phyloP scores from a whole-genome alignment of 208 protist species.

The Phytomonas sp. region DNA sequence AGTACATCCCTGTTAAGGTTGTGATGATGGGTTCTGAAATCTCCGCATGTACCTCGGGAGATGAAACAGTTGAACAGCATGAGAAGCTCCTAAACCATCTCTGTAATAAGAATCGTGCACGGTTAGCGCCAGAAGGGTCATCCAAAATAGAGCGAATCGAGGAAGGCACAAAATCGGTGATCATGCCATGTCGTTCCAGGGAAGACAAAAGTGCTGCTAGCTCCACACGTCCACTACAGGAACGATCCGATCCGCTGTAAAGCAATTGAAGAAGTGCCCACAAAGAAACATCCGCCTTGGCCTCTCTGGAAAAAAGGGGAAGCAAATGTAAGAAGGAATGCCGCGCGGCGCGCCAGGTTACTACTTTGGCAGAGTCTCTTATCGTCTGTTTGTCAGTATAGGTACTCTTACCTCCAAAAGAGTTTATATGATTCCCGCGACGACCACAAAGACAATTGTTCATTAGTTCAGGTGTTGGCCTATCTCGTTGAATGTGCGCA shows the following conservation, averaged over 20 bases:
- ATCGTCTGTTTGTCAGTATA: neutral
- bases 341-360: conserved; percentile 22
- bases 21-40: neutral
- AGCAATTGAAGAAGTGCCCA: conserved; percentile 19
- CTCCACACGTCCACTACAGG: neutral
- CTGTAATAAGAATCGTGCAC: neutral
- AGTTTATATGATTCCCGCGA: neutral
- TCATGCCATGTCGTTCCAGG: conserved; percentile 2
- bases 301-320: conserved; percentile 33
- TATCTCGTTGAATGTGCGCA: conserved; percentile 15
- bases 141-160: neutral
- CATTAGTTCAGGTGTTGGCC: neutral
- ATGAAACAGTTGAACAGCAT: neutral
- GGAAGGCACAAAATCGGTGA: neutral
- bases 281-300: conserved; percentile 21
- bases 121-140: neutral
- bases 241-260: neutral
- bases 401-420: neutral
- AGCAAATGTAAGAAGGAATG: conserved; percentile 32
- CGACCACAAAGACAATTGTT: neutral
- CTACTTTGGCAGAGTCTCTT: neutral
- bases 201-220: neutral
- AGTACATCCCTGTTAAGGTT: neutral
- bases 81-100: neutral
- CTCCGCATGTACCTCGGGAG: neutral